A percentile compares a stretch with the other conserved stretches of the same genome.
These are phyloP conservation scores for Herpetomonas tarakana DNA, from an alignment of 208 protist genomes.

Conservation along the genomic window DNA sequence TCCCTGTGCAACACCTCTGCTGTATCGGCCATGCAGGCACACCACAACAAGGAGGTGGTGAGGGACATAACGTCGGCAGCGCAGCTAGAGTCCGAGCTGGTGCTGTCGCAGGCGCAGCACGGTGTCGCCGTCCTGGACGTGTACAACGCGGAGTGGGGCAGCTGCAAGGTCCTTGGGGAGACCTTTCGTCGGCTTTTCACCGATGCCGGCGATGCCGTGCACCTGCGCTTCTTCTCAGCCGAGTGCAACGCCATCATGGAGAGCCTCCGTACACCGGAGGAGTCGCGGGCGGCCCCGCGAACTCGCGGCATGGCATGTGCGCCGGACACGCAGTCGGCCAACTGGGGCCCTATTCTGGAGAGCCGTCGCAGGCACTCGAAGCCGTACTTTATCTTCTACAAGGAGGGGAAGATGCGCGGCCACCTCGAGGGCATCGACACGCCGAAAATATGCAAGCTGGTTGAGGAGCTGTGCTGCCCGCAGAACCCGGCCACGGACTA, in stretches of 20 bases:
- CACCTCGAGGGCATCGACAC: constrained; percentile 84
- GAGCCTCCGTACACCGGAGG: constrained; percentile 45
- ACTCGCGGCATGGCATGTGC: constrained; percentile 38
- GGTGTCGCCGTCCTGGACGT: constrained; percentile 84
- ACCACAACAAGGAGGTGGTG: constrained; percentile 73
- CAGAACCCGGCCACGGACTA: constrained; percentile 74
- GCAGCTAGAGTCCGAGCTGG: constrained; percentile 77
- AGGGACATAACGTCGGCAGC: constrained; percentile 64
- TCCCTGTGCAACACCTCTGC: not conserved
- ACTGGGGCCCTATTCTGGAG: constrained; percentile 63
- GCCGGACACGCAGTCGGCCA: constrained; percentile 54
- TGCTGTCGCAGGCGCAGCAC: constrained; percentile 74
- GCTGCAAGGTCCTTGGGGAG: constrained; percentile 77
- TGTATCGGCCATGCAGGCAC: constrained; percentile 12
- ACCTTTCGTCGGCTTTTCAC: constrained; percentile 84
- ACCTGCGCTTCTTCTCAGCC: constrained; percentile 83
- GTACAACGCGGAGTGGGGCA: constrained; percentile 88
- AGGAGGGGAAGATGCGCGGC: constrained; percentile 69
- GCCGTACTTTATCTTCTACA: constrained; percentile 88
- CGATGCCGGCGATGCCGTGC: constrained; percentile 68
- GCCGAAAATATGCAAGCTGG: constrained; percentile 70
- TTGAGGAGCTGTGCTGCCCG: constrained; percentile 68
- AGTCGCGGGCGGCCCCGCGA: constrained; percentile 10
- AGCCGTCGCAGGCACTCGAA: constrained; percentile 71
- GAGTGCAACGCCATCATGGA: constrained; percentile 83